A percentile compares a stretch with the other conserved stretches of the same genome.
These are phyloP conservation scores for Irineochytrium annulatum DNA, from an alignment of 192 early-diverging fungal genomes.

Conservation along the genomic window DNA sequence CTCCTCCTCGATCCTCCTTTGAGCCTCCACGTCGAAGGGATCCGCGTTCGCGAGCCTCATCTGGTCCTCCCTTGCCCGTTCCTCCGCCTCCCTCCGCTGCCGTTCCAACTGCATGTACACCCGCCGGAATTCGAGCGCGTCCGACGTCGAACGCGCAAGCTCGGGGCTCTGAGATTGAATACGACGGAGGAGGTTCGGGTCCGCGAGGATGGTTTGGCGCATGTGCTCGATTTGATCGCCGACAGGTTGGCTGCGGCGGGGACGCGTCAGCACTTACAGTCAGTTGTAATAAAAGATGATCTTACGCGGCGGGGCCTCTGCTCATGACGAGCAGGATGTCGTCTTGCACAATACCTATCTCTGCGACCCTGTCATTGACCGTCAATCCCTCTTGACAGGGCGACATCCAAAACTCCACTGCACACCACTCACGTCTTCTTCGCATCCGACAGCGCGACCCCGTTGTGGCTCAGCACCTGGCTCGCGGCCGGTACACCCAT, in stretches of 20 bases:
- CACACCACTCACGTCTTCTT: background rate
- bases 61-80: conserved; percentile 42
- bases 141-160: conserved; percentile 59
- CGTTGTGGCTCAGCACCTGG: conserved; percentile 68
- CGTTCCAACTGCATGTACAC: conserved; percentile 59
- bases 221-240: no score
- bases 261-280: no score
- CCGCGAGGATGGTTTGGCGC: no score
- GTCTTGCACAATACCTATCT: no score
- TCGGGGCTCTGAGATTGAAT: conserved; percentile 53
- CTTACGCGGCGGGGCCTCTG: no score
- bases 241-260: no score
- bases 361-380: no score
- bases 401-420: no score
- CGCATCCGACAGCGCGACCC: conserved; percentile 52
- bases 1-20: conserved; percentile 84
- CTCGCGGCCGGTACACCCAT: conserved; percentile 58
- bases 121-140: conserved; percentile 61
- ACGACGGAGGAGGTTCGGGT: no score
- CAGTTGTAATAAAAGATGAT: no score
- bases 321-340: no score
- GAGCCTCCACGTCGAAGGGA: conserved; percentile 88
- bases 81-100: conserved; percentile 51
- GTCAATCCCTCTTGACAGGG: no score
- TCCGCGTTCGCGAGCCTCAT: conserved; percentile 63